Conservation (phyloP, 2,329 filamentous ascomycete species). For the Calonectria pseudoreteaudii region DNA sequence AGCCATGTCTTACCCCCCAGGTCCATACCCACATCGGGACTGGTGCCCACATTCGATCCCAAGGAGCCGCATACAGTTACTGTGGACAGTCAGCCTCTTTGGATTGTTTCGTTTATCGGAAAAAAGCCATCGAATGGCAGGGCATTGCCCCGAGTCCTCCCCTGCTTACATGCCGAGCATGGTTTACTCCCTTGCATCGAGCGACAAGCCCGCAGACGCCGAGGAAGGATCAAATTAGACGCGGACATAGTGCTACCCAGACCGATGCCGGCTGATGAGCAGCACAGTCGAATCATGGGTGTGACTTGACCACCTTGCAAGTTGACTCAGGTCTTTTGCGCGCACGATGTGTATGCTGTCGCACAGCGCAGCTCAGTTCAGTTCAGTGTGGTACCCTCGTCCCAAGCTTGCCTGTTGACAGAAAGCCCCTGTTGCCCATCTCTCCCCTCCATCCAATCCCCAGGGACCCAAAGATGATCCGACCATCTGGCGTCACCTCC, state of each 20-base stretch:
- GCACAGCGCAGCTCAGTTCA: conserved; percentile 38
- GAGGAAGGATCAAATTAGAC: background rate
- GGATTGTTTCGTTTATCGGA: conserved; percentile 6
- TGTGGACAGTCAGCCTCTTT: background rate
- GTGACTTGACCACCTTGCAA: background rate
- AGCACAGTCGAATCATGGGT: background rate
- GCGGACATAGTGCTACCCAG: background rate
- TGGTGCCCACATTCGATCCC: conserved; percentile 2
- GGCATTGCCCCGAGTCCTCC: background rate
- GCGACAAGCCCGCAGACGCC: background rate
- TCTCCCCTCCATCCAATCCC: conserved; percentile 89
- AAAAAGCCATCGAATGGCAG: conserved; percentile 9
- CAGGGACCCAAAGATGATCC: conserved; percentile 81
- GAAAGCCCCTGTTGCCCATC: conserved; percentile 88
- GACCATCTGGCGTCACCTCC: conserved; percentile 63
- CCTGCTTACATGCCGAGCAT: background rate
- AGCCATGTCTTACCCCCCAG: conserved; percentile 18
- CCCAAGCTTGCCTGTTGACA: conserved; percentile 87
- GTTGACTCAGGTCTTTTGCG: background rate
- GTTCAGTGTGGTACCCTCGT: conserved; percentile 55
- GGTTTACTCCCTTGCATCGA: conserved; percentile 5
- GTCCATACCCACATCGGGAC: conserved; percentile 10
- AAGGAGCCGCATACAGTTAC: background rate
- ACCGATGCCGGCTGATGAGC: background rate
- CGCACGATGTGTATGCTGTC: conserved; percentile 21